Base-by-base conservation (phyloP, 73 alveolate genomes). In the Urostyla sp. region DNA sequence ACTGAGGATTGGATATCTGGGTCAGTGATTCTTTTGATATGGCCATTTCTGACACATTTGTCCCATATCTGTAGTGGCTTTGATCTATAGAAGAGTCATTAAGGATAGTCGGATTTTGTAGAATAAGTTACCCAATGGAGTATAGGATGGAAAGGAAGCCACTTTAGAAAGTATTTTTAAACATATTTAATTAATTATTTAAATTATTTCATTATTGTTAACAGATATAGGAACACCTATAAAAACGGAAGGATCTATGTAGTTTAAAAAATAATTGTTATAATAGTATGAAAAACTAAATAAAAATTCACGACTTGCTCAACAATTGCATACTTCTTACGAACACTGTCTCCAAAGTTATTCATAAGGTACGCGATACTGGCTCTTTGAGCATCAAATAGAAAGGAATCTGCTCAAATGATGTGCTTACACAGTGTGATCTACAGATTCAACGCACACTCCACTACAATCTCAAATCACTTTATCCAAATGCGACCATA, bases 51-150 rank as follows among this genome's bases (percentile, higher is more conserved):
- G 51, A 95, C 98, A 54, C 84, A 50, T 78, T 93, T 95, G 78
- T 95, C 96, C 99, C 99, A 96, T 48, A 95, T 96, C 79, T 96
- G 95, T 11, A 96, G 92, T 8, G 99, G 99, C 87, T 96, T 96
- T 15, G 98, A 76, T 45, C 99, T 86, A 67, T 36, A 48, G 2
- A 0, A 4, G 10, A 30, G 11, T 16, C n/a, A 26, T 34, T 59
- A 44, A 10, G 7, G 26, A 48, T 37, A 21, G 20, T 38, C 34
- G 0, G 24, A 23, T 0, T 10, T 38, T 35, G 54, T 35, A 27
- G 45, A 27, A 3, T 8, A 27, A 30, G 74, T 75, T 85, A 85
- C 93, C 98, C 99, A 46, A 95, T 95, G 16, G 98, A 91, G 75
- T 95, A 95, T 36, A 95, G 88, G 76, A 95, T 93, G 44, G 99